Conservation (phyloP, 2,329 filamentous ascomycete genomes). For the Didymella pinodella region DNA sequence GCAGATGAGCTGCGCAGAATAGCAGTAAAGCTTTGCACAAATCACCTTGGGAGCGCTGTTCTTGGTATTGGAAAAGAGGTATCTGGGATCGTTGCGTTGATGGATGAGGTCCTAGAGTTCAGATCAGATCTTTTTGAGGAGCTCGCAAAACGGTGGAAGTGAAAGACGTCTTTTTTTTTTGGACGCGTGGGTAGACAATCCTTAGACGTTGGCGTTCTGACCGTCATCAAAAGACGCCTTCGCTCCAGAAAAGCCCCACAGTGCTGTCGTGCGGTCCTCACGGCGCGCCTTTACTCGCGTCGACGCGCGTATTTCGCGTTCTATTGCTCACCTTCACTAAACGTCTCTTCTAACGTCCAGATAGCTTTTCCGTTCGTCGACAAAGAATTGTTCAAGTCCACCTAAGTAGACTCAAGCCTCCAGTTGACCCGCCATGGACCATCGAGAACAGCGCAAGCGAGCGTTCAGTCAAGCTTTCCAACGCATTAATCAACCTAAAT, state of each 20-base stretch:
- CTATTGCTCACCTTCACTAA: not conserved
- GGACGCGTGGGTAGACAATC: not conserved
- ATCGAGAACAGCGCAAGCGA: slow-evolving; percentile 26
- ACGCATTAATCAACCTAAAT: not conserved
- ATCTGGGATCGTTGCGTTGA: slow-evolving; percentile 36
- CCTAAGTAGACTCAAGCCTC: not conserved
- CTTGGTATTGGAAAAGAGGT: slow-evolving; percentile 38
- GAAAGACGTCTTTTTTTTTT: not conserved
- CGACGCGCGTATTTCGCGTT: slow-evolving; percentile 13
- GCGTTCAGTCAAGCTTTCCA: slow-evolving; percentile 30
- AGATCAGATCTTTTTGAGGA: slow-evolving; percentile 42
- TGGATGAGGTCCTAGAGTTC: slow-evolving; percentile 44
- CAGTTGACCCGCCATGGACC: slow-evolving; percentile 7
- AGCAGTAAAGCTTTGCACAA: slow-evolving; percentile 39
- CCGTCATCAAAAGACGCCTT: slow-evolving; percentile 3
- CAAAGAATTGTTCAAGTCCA: not conserved
- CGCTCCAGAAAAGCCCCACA: slow-evolving; percentile 6
- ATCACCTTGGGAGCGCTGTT: slow-evolving; percentile 42
- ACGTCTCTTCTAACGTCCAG: not conserved
- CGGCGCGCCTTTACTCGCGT: slow-evolving; percentile 2
- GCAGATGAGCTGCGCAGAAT: slow-evolving; percentile 33
- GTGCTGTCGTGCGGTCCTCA: not conserved
- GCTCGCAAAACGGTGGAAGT: slow-evolving; percentile 38
- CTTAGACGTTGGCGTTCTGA: slow-evolving; percentile 1
- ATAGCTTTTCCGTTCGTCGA: not conserved